These are phyloP conservation scores for Cyberlindnera xishuangbannaensis DNA, from an alignment of 805 yeast species.

Conservation along the genomic window DNA sequence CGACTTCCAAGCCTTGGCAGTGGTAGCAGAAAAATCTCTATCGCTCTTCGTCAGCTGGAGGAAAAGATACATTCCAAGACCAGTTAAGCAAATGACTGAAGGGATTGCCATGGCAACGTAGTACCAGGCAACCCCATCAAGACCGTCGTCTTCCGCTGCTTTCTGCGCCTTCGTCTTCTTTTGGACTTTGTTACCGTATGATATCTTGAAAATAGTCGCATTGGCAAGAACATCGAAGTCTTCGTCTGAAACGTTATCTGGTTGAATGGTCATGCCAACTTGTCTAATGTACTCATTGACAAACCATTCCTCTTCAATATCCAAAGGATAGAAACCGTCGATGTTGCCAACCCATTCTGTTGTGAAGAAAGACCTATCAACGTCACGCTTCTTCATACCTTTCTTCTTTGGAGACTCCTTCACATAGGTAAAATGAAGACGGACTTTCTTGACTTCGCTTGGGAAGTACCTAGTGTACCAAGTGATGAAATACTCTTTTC, in stretches of 20 bases:
- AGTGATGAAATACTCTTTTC: conserved; percentile 63
- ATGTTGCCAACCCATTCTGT: conserved; percentile 66
- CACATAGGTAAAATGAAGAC: conserved; percentile 60
- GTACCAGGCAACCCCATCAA: conserved; percentile 44
- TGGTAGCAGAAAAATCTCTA: conserved; percentile 44
- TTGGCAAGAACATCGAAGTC: conserved; percentile 52
- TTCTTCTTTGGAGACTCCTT: conserved; percentile 49
- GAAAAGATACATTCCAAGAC: conserved; percentile 60
- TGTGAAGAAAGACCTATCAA: conserved; percentile 48
- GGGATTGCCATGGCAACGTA: conserved; percentile 67
- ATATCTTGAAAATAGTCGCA: conserved; percentile 44
- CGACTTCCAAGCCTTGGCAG: conserved; percentile 29
- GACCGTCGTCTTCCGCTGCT: conserved; percentile 39
- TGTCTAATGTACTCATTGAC: conserved; percentile 45
- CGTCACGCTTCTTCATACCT: conserved; percentile 48
- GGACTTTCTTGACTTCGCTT: conserved; percentile 52
- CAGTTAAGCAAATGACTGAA: conserved; percentile 53
- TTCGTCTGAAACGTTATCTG: conserved; percentile 57
- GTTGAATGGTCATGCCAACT: conserved; percentile 68
- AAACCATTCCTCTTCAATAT: conserved; percentile 60
- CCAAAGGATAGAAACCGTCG: conserved; percentile 61
- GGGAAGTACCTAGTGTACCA: conserved; percentile 72
- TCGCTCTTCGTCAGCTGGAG: conserved; percentile 49
- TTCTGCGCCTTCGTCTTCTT: conserved; percentile 38
- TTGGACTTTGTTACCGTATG: conserved; percentile 36